phyloP scores from a whole-genome alignment of 129 eudicot genomes.

The Dittrichia graveolens region DNA sequence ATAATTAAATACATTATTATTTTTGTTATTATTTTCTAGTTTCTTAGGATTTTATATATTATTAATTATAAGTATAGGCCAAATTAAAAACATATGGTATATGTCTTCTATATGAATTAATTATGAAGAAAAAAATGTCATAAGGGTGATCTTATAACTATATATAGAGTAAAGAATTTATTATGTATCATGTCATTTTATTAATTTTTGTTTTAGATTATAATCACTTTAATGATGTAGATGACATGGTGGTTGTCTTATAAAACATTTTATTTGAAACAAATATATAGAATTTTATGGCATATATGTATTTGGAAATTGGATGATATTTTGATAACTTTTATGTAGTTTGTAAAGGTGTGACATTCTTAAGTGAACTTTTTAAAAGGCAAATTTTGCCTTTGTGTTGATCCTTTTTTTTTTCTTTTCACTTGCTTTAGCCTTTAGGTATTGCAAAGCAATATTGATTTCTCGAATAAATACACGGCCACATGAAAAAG shows the following conservation, averaged over 20 bases:
- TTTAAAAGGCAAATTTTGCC: slow-evolving; percentile 31
- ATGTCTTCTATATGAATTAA: slow-evolving; percentile 2
- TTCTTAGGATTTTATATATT: slow-evolving; percentile 12
- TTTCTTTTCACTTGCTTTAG: slow-evolving; percentile 20
- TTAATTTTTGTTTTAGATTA: neutral
- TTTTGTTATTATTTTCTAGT: neutral
- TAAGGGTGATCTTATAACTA: neutral
- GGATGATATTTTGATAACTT: neutral
- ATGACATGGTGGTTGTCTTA: neutral
- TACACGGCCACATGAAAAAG: too few relatives aligned
- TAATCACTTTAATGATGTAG: neutral
- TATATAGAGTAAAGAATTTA: neutral
- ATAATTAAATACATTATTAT: slow-evolving; percentile 10
- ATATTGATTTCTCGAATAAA: neutral
- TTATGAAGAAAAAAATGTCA: slow-evolving; percentile 14
- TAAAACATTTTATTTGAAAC: neutral
- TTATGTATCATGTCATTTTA: neutral
- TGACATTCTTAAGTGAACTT: slow-evolving; percentile 28
- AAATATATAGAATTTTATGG: neutral
- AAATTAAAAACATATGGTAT: neutral
- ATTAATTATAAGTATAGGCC: neutral
- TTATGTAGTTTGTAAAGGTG: slow-evolving; percentile 31
- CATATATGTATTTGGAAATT: neutral
- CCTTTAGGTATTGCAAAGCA: slow-evolving; percentile 29
- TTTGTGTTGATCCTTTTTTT: slow-evolving; percentile 25